Evolutionary conservation across 176 grass and related monocot species (phyloP).

Genomic region (bread wheat (Triticum aestivum)): DNA sequence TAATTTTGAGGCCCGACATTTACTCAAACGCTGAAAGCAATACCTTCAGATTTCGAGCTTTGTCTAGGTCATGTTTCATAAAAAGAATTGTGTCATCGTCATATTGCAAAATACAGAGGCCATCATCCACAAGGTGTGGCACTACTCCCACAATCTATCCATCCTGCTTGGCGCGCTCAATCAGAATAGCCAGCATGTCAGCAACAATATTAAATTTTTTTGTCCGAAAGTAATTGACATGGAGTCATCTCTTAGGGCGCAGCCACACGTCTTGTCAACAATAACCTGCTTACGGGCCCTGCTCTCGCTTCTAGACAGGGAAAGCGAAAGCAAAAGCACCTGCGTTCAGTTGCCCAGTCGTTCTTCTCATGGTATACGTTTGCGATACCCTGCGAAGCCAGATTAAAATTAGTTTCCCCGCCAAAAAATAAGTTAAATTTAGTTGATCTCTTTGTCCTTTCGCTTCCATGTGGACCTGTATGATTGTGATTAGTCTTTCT

Average conservation of each 20-base stretch:
- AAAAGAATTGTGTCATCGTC: too few species aligned
- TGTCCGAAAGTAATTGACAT: too few species aligned
- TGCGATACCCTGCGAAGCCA: not conserved
- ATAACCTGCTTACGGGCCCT: not conserved
- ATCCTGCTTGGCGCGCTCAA: too few species aligned
- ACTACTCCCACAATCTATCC: too few species aligned
- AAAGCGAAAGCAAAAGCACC: constrained; percentile 19
- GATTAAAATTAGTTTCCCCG: not conserved
- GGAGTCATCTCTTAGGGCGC: not conserved
- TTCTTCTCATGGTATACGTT: constrained; percentile 23
- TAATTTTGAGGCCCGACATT: too few species aligned
- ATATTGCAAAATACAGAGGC: too few species aligned
- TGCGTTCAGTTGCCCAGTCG: constrained; percentile 13
- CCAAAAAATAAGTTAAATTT: not conserved
- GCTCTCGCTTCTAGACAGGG: not conserved
- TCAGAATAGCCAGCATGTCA: too few species aligned
- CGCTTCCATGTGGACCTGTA: not conserved
- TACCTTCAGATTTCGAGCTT: too few species aligned
- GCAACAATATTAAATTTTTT: too few species aligned
- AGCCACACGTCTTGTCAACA: not conserved
- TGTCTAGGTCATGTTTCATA: too few species aligned
- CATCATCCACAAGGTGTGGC: too few species aligned
- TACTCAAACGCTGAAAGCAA: too few species aligned
- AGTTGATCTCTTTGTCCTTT: not conserved
- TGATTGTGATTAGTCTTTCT: not conserved